Percentiles rank a stretch among this genome's conserved stretches.
Conservation (phyloP, 768 basidiomycete genomes). For the Sporobolomyces phaffii region DNA sequence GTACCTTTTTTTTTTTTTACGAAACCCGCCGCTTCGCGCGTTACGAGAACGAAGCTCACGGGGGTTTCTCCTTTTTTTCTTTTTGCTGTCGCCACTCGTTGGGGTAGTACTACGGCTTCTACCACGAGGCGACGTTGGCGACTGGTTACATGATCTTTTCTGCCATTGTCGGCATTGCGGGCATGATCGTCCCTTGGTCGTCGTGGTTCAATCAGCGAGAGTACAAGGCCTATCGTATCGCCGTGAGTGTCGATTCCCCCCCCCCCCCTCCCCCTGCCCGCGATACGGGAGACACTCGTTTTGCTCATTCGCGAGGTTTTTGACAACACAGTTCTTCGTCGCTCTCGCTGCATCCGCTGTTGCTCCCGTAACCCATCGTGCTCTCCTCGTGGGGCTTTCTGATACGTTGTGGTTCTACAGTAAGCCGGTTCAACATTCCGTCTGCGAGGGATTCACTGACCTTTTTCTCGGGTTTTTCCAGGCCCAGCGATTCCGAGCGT, state of each 20-base stretch:
- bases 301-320: too few relatives aligned
- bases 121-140: constrained; percentile 28
- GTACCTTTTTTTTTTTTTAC: too few relatives aligned
- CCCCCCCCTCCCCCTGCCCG: neutral
- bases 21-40: neutral
- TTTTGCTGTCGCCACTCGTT: neutral
- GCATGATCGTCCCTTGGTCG: constrained; percentile 39
- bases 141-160: constrained; percentile 34
- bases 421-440: neutral
- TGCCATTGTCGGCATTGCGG: constrained; percentile 28
- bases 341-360: constrained; percentile 39
- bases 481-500: constrained; percentile 32
- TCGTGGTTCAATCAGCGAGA: constrained; percentile 41
- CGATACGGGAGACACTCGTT: too few relatives aligned
- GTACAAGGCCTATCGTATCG: constrained; percentile 29
- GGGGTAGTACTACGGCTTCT: constrained; percentile 38
- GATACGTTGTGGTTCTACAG: constrained; percentile 39
- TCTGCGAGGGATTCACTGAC: neutral
- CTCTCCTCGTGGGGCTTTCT: constrained; percentile 19
- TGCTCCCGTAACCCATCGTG: constrained; percentile 42
- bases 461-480: neutral
- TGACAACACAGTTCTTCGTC: constrained; percentile 43
- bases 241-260: constrained; percentile 1
- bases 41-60: too few relatives aligned
- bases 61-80: too few relatives aligned